These are phyloP conservation scores for Tympanopsis confertula DNA, from an alignment of 2,329 filamentous ascomycete genomes.

Conservation along the genomic window DNA sequence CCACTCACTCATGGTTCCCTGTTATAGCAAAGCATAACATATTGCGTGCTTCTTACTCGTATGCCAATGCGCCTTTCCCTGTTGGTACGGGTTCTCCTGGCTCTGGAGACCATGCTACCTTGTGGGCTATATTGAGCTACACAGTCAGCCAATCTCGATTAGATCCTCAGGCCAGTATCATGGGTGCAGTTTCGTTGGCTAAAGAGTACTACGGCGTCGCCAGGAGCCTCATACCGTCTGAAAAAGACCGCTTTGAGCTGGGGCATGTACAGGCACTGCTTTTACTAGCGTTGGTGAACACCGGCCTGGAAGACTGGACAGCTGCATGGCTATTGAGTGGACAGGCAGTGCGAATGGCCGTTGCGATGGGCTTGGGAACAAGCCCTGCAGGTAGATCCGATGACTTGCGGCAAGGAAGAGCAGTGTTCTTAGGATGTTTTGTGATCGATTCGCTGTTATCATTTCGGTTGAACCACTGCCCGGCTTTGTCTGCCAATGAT, in stretches of 20 bases:
- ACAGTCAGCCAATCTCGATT: conserved; percentile 18
- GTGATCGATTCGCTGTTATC: conserved; percentile 39
- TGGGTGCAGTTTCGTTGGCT: conserved; percentile 9
- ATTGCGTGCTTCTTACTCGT: conserved; percentile 41
- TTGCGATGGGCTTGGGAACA: conserved; percentile 20
- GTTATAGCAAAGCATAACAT: conserved; percentile 45
- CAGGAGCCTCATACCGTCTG: conserved; percentile 21
- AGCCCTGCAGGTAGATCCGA: conserved; percentile 14
- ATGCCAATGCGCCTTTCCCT: conserved; percentile 26
- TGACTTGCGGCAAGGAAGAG: conserved; percentile 21
- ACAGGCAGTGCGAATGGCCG: conserved; percentile 33
- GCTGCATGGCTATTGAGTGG: conserved; percentile 41
- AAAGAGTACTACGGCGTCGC: conserved; percentile 21
- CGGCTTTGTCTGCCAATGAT: conserved; percentile 26
- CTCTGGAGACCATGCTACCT: conserved; percentile 24
- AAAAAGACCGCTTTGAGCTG: conserved; percentile 22
- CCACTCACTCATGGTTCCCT: conserved; percentile 47
- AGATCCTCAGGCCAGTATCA: conserved; percentile 5
- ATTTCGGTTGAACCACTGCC: conserved; percentile 27
- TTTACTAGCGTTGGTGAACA: conserved; percentile 33
- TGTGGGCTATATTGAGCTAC: conserved; percentile 29
- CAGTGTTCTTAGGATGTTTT: conserved; percentile 37
- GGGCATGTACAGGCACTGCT: conserved; percentile 29
- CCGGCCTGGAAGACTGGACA: conserved; percentile 29
- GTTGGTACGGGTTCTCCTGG: conserved; percentile 14